These are phyloP conservation scores for Rickenella mellea DNA, from an alignment of 768 basidiomycete species.

Conservation along the genomic window DNA sequence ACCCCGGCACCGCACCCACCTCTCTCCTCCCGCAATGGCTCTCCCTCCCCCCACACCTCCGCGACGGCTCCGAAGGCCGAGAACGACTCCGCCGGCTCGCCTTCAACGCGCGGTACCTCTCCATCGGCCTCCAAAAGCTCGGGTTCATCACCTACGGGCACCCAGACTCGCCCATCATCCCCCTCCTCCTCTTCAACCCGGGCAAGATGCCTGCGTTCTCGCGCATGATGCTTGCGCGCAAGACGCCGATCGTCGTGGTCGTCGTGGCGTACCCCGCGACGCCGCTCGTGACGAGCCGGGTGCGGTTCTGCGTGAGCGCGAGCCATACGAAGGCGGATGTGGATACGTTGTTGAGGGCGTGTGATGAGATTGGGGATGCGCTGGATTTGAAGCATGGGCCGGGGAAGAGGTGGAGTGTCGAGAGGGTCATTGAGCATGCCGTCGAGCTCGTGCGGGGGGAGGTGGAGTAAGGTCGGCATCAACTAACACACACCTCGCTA, in stretches of 20 bases:
- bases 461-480: too few relatives aligned
- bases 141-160: constrained; percentile 97
- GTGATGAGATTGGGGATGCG: constrained; percentile 85
- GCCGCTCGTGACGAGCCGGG: constrained; percentile 77
- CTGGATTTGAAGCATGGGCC: constrained; percentile 82
- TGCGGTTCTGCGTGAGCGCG: constrained; percentile 90
- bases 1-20: constrained; percentile 65
- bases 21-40: constrained; percentile 71
- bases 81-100: constrained; percentile 80
- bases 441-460: constrained; percentile 68
- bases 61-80: constrained; percentile 78
- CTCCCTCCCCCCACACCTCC: constrained; percentile 56
- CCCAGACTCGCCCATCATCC: constrained; percentile 86
- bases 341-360: constrained; percentile 75
- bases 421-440: constrained; percentile 62
- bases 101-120: constrained; percentile 93
- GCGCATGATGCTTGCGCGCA: constrained; percentile 70
- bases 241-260: constrained; percentile 78
- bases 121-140: constrained; percentile 74
- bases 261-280: constrained; percentile 90
- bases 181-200: constrained; percentile 83
- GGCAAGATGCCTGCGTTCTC: constrained; percentile 93
- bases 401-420: constrained; percentile 67
- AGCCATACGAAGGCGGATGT: constrained; percentile 97
- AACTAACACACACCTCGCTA: too few relatives aligned